Evolutionary conservation across 2,329 filamentous ascomycete species (phyloP), one percentile per base, ranked within the genome.

Genomic region (Microascus cirrosus): DNA sequence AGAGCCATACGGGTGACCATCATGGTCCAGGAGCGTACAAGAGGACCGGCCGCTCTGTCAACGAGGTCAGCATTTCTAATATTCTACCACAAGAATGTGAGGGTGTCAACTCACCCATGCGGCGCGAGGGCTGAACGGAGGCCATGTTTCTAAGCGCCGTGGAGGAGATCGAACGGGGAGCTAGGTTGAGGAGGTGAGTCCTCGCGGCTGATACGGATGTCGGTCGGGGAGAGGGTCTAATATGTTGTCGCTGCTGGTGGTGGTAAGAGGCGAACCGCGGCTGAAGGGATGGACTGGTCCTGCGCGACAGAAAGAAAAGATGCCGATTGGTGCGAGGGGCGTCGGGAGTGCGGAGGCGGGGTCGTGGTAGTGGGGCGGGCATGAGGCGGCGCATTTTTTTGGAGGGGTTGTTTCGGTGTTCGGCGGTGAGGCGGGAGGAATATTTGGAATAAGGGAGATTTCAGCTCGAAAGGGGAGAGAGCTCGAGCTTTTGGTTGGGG

Each of bases 11-110:
- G 24, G 36, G 2, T 15, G 52, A 35, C 8, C 6, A 24, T 42
- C 18, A 10, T 10, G 18, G 45, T 51, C 18, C 36, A 22, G 28
- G 5, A 20, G 35, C 15, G 67, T 64, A 80, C 77, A 82, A 78
- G 65, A 81, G 67, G 45, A 70, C 75, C 18, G 77, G 74, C 62
- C 75, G 75, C 60, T 75, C 77, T 58, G 56, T 20, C 18, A 24
- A 51, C 18, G 45, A 28, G 20, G 24, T 51, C n/a, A 28, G 48
- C 48, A 51, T 28, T 3, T 51, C 45, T 3, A 3, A 50, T 50
- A 2, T 50, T 11, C 22, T n/a, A 8, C 24, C 45, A 3, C n/a
- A 22, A 12, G 45, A 8, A 24, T n/a, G 45, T 45, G 18, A 22
- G 25, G 35, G 54, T 22, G n/a, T 8, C 15, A 20, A 20, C 22